These are phyloP conservation scores for Ophiostoma sp. DNA, from an alignment of 2,329 filamentous ascomycete species.

Conservation along the genomic window DNA sequence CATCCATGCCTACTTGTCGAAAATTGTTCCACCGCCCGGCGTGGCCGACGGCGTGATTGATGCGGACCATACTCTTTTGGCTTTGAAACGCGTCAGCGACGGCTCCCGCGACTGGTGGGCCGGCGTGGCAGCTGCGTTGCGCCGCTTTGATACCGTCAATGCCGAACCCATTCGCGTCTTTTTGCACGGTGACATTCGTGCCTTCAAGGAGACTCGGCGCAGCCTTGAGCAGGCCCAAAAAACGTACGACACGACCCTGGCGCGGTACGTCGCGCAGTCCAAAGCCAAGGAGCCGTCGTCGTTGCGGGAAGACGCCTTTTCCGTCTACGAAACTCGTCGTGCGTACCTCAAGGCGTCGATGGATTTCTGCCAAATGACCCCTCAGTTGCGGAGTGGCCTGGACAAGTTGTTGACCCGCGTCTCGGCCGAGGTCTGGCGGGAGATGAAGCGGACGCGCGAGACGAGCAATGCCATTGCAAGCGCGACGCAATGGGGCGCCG, in stretches of 20 bases:
- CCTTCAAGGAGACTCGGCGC: slow-evolving; percentile 82
- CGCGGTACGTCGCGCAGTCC: slow-evolving; percentile 78
- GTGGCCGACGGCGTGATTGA: slow-evolving; percentile 81
- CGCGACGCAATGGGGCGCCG: slow-evolving; percentile 67
- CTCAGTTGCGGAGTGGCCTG: slow-evolving; percentile 78
- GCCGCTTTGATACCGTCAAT: slow-evolving; percentile 73
- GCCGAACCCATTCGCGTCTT: slow-evolving; percentile 82
- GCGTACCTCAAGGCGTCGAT: slow-evolving; percentile 87
- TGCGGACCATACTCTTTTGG: slow-evolving; percentile 90
- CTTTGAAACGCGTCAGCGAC: slow-evolving; percentile 81
- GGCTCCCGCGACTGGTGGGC: slow-evolving; percentile 86
- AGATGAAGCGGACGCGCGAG: slow-evolving; percentile 74
- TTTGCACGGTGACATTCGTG: slow-evolving; percentile 73
- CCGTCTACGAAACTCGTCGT: slow-evolving; percentile 88
- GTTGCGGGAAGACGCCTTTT: slow-evolving; percentile 90
- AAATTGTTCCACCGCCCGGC: slow-evolving; percentile 70
- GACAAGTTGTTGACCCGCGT: slow-evolving; percentile 85
- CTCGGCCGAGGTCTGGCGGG: slow-evolving; percentile 83
- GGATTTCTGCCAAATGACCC: slow-evolving; percentile 87
- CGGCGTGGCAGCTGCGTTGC: slow-evolving; percentile 70
- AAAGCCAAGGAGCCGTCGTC: slow-evolving; percentile 94
- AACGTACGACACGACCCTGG: slow-evolving; percentile 76
- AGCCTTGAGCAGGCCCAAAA: slow-evolving; percentile 78
- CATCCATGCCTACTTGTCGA: slow-evolving; percentile 73
- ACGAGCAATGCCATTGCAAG: slow-evolving; percentile 49